Percentiles rank a stretch among this genome's conserved stretches.
Conservation (phyloP, 805 yeast species). For the Pichia membranifaciens region DNA sequence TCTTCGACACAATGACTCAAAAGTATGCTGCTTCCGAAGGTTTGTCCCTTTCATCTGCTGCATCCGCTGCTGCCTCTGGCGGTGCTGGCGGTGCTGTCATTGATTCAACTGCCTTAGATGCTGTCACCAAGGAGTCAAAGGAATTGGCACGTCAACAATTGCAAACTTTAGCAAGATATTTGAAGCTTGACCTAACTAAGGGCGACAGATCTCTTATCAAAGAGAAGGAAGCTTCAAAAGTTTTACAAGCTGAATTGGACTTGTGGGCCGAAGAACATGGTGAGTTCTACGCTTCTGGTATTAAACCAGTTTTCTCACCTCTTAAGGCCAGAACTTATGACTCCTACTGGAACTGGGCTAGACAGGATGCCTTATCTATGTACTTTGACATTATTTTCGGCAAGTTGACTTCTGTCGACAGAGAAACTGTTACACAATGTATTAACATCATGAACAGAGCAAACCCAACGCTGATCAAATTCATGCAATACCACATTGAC, state of each 20-base stretch:
- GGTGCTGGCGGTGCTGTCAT: conserved; percentile 81
- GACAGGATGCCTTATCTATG: conserved; percentile 92
- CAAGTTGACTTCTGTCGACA: conserved; percentile 79
- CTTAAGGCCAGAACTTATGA: conserved; percentile 94
- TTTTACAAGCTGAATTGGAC: conserved; percentile 86
- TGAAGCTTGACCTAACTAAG: conserved; percentile 84
- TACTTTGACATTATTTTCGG: conserved; percentile 96
- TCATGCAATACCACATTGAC: conserved; percentile 92
- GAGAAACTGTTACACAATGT: conserved; percentile 95
- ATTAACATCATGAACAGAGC: conserved; percentile 97
- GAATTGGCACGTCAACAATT: conserved; percentile 72
- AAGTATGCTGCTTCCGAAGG: conserved; percentile 85
- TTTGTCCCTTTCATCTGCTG: conserved; percentile 62
- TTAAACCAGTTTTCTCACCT: conserved; percentile 82
- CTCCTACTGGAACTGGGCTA: conserved; percentile 99
- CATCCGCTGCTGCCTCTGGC: conserved; percentile 46
- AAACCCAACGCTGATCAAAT: conserved; percentile 85
- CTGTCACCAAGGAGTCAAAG: conserved; percentile 63
- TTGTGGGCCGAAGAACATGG: conserved; percentile 88
- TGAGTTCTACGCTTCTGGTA: conserved; percentile 88
- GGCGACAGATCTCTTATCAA: conserved; percentile 81
- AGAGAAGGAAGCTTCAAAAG: conserved; percentile 79
- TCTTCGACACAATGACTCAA: conserved; percentile 73
- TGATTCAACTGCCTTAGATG: conserved; percentile 94
- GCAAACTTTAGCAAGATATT: conserved; percentile 90